phyloP scores from a whole-genome alignment of 106 monocot genomes.

The Iris macrosiphon region DNA sequence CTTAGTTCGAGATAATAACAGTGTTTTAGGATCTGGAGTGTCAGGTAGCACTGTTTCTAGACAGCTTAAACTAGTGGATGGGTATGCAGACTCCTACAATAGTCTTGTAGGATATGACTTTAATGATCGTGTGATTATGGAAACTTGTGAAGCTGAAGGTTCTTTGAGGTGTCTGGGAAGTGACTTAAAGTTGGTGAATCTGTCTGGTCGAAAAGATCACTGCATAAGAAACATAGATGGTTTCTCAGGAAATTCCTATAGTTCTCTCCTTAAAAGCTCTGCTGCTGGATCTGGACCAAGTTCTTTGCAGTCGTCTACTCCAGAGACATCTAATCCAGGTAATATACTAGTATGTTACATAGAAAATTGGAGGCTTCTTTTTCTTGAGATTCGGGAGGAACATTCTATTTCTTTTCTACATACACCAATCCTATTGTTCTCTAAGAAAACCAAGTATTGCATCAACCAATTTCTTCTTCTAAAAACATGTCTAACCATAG shows the following conservation, averaged over 20 bases:
- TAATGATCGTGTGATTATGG: background rate
- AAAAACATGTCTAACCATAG: too few relatives aligned
- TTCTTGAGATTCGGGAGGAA: too few relatives aligned
- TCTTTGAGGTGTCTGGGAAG: conserved; percentile 10
- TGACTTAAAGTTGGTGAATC: conserved; percentile 1
- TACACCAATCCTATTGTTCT: too few relatives aligned
- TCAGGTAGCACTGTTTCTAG: conserved; percentile 8
- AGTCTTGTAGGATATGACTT: conserved; percentile 2
- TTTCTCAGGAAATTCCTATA: conserved; percentile 13
- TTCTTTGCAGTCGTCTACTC: background rate
- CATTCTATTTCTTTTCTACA: too few relatives aligned
- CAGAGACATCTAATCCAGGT: conserved; percentile 19
- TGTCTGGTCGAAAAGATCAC: conserved; percentile 11
- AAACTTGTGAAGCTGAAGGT: conserved; percentile 15
- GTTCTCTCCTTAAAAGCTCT: conserved; percentile 5
- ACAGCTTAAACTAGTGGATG: background rate
- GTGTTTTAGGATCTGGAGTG: background rate
- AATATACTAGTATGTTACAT: background rate
- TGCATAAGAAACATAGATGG: conserved; percentile 6
- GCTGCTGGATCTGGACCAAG: conserved; percentile 9
- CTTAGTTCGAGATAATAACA: background rate
- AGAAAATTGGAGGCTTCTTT: too few relatives aligned
- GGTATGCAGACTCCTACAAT: background rate
- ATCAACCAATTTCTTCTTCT: too few relatives aligned
- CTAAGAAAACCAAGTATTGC: too few relatives aligned